phyloP scores from a whole-genome alignment of 306 rosid genomes.

The Fagus sylvatica region DNA sequence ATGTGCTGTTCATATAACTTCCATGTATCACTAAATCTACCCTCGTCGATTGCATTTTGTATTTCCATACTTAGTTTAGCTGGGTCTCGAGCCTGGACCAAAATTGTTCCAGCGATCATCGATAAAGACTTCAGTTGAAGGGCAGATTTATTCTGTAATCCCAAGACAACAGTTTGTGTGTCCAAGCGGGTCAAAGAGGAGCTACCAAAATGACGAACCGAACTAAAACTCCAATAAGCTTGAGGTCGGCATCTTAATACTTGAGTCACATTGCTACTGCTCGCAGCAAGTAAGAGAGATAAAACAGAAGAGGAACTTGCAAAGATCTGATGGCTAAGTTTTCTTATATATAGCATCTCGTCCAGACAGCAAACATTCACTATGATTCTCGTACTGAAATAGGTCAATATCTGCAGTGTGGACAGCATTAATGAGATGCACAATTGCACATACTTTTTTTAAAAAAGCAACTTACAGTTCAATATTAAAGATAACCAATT shows the following conservation, averaged over 20 bases:
- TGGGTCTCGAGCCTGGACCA: constrained; percentile 81
- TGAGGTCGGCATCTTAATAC: constrained; percentile 15
- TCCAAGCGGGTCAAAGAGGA: constrained; percentile 33
- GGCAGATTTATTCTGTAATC: constrained; percentile 24
- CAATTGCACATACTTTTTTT: background rate
- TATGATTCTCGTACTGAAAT: background rate
- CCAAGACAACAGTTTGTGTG: constrained; percentile 16
- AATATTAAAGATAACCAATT: background rate
- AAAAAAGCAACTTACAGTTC: background rate
- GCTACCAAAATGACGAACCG: constrained; percentile 27
- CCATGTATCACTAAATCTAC: constrained; percentile 64
- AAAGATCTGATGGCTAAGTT: constrained; percentile 25
- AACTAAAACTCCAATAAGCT: constrained; percentile 16
- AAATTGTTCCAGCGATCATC: constrained; percentile 48
- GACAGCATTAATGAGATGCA: background rate
- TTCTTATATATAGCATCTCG: constrained; percentile 37
- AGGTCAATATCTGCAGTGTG: background rate
- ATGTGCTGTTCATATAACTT: constrained; percentile 71
- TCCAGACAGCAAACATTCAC: background rate
- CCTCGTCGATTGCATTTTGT: constrained; percentile 48
- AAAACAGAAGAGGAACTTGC: constrained; percentile 19
- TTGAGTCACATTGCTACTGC: constrained; percentile 23
- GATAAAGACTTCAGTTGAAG: constrained; percentile 35
- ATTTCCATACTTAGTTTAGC: constrained; percentile 60
- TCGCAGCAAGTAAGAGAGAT: constrained; percentile 25